phyloP scores from a whole-genome alignment of 192 early-diverging fungal genomes.

The Linderina pennispora region DNA sequence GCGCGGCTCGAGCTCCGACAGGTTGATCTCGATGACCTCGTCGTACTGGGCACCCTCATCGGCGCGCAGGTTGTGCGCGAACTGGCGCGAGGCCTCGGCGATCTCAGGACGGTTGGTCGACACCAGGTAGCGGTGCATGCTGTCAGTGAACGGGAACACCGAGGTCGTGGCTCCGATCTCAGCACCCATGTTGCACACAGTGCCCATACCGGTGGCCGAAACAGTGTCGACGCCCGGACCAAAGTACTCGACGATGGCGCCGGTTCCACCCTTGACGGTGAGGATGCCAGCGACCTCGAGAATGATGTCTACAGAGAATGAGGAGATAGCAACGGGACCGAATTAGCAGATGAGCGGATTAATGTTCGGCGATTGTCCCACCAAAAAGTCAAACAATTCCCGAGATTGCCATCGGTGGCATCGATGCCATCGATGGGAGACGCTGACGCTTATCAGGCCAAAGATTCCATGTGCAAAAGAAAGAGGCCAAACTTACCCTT shows the following conservation, averaged over 20 bases:
- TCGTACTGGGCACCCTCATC: slow-evolving; percentile 89
- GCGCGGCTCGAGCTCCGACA: slow-evolving; percentile 89
- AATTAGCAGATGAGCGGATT: background rate
- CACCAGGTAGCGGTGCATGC: slow-evolving; percentile 87
- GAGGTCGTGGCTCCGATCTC: slow-evolving; percentile 98
- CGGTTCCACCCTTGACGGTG: slow-evolving; percentile 96
- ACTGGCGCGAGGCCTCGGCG: slow-evolving; percentile 72
- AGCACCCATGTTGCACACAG: slow-evolving; percentile 99
- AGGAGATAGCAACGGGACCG: background rate
- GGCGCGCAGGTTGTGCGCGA: slow-evolving; percentile 83
- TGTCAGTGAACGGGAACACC: slow-evolving; percentile 87
- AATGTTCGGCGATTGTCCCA: background rate
- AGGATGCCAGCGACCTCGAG: slow-evolving; percentile 90
- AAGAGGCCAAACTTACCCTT: slow-evolving; percentile 65
- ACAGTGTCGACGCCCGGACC: slow-evolving; percentile 90
- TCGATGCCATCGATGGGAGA: no score
- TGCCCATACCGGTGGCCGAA: slow-evolving; percentile 97
- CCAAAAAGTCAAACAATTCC: slow-evolving; percentile 2
- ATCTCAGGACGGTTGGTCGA: slow-evolving; percentile 78
- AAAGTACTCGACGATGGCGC: slow-evolving; percentile 97
- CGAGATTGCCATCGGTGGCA: no score
- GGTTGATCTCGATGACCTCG: slow-evolving; percentile 90
- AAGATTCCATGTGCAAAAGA: no score
- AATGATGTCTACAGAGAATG: slow-evolving; percentile 61
- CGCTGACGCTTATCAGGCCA: no score